Evolutionary conservation across 1,284 basidiomycete genomes (phyloP).

Genomic region (Golubevia sp.): DNA sequence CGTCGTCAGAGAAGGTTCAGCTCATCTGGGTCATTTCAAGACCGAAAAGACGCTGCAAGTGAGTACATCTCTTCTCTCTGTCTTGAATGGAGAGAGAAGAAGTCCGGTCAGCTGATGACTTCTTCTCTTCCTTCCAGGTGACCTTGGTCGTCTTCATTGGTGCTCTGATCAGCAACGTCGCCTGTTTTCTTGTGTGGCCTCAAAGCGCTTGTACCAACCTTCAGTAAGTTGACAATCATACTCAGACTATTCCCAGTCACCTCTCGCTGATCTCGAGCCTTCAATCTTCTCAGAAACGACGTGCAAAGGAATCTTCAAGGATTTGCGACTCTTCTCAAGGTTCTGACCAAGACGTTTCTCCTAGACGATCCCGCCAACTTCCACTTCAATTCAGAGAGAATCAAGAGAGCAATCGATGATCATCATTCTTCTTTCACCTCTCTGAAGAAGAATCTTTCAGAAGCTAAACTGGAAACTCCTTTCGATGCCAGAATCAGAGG

Average conservation of each 20-base stretch:
- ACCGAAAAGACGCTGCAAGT: constrained; percentile 57
- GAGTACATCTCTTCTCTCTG: too few relatives aligned
- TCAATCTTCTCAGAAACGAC: constrained; percentile 14
- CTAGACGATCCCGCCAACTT: constrained; percentile 47
- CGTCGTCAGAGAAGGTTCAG: constrained; percentile 86
- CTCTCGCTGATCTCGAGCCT: neutral
- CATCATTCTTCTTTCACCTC: constrained; percentile 51
- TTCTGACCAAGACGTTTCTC: constrained; percentile 52
- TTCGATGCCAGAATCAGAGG: constrained; percentile 45
- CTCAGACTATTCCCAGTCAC: too few relatives aligned
- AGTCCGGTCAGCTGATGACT: too few relatives aligned
- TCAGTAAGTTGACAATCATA: constrained; percentile 66
- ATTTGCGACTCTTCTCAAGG: constrained; percentile 43
- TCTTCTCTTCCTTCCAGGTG: constrained; percentile 68
- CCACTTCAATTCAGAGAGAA: constrained; percentile 36
- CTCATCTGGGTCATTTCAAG: constrained; percentile 65
- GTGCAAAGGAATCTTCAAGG: constrained; percentile 38
- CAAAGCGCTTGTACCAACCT: constrained; percentile 81
- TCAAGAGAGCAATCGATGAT: constrained; percentile 48
- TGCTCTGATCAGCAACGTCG: constrained; percentile 75
- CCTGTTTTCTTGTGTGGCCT: constrained; percentile 83
- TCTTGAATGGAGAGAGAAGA: too few relatives aligned
- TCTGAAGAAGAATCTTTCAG: constrained; percentile 45
- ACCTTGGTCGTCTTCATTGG: constrained; percentile 79
- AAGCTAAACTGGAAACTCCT: constrained; percentile 44